These are phyloP conservation scores for Bryum argenteum DNA, from an alignment of 225 moss, liverwort and hornwort genomes.

Conservation along the genomic window DNA sequence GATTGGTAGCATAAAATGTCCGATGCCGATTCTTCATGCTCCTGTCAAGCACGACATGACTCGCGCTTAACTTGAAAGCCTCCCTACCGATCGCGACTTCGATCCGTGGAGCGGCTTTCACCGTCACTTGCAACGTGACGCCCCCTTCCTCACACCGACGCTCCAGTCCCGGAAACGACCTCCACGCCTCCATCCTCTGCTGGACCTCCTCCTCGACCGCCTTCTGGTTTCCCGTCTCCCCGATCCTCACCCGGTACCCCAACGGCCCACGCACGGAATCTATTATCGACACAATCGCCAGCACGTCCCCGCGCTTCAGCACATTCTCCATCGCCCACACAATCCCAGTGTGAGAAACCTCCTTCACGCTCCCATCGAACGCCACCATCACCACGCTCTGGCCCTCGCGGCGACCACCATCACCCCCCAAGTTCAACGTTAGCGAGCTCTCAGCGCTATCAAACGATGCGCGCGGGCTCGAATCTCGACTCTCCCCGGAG, in stretches of 20 bases:
- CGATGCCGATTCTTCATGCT: slow-evolving; percentile 54
- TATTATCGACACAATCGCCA: slow-evolving; percentile 37
- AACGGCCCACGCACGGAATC: slow-evolving; percentile 46
- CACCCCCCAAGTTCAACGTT: not conserved
- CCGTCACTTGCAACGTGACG: slow-evolving; percentile 40
- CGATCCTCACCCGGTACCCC: slow-evolving; percentile 44
- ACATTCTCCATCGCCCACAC: slow-evolving; percentile 56
- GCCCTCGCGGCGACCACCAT: slow-evolving; percentile 9
- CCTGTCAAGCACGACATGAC: slow-evolving; percentile 55
- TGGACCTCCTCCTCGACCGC: slow-evolving; percentile 48
- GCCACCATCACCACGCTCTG: slow-evolving; percentile 52
- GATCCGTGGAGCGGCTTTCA: slow-evolving; percentile 39
- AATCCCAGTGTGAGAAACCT: slow-evolving; percentile 39
- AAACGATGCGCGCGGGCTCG: slow-evolving; percentile 24
- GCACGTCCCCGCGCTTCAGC: slow-evolving; percentile 42
- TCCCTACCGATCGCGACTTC: slow-evolving; percentile 41
- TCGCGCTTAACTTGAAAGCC: slow-evolving; percentile 37
- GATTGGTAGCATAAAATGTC: slow-evolving; percentile 35
- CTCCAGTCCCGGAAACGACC: slow-evolving; percentile 34
- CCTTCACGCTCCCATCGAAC: slow-evolving; percentile 45
- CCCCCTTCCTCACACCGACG: slow-evolving; percentile 47
- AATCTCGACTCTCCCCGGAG: slow-evolving; percentile 2
- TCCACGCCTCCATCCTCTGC: slow-evolving; percentile 35
- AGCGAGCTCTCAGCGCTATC: slow-evolving; percentile 26
- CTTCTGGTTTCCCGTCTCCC: slow-evolving; percentile 40